Evolutionary conservation across 352 stramenopile genomes (phyloP).

Genomic region (Ophiocytium majus): DNA sequence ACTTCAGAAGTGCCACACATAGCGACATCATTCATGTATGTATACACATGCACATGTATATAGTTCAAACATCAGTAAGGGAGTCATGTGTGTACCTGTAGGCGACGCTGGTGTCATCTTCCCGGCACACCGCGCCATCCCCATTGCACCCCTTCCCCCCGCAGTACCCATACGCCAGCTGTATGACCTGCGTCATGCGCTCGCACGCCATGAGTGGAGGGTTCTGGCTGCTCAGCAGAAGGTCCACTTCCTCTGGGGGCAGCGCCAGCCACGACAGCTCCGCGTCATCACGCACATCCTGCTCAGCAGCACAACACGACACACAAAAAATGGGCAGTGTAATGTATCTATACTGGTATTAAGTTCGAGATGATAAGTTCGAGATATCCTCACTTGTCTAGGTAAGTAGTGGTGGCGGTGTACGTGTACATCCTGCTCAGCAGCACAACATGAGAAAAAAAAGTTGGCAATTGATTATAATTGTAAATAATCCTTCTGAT

Average conservation of each 20-base stretch:
- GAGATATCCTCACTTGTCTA: too few species aligned
- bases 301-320: too few species aligned
- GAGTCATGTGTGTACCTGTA: not conserved
- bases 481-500: too few species aligned
- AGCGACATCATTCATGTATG: not conserved
- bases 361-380: too few species aligned
- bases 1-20: not conserved
- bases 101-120: constrained; percentile 8
- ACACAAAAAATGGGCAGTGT: too few species aligned
- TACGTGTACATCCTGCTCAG: too few species aligned
- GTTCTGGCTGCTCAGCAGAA: constrained; percentile 34
- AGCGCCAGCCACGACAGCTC: constrained; percentile 31
- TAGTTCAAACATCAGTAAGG: too few species aligned
- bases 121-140: not conserved
- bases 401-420: too few species aligned
- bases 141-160: not conserved
- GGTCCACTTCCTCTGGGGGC: not conserved
- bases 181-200: constrained; percentile 23
- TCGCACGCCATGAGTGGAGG: constrained; percentile 26
- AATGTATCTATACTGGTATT: too few species aligned
- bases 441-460: too few species aligned
- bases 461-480: too few species aligned
- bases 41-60: too few species aligned
- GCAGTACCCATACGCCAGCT: not conserved
- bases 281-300: constrained; percentile 32